Percentiles rank a stretch among this genome's conserved stretches.
phyloP scores from a whole-genome alignment of 352 stramenopile species.

The Pythium monospermum region DNA sequence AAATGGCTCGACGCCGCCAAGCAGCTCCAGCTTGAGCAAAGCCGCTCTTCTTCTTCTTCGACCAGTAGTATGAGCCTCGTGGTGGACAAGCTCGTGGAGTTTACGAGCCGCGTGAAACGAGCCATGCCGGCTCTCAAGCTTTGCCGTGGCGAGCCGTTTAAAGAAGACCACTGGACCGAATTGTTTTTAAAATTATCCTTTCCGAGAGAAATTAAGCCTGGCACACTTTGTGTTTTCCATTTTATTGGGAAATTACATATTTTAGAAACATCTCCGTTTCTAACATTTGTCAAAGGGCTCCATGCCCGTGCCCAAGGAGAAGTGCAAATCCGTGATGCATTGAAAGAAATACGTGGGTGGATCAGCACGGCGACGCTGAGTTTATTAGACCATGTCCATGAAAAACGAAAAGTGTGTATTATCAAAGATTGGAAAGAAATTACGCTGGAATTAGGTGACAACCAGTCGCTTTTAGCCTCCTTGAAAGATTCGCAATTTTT shows the following conservation, averaged over 20 bases:
- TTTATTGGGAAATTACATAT: conserved; percentile 81
- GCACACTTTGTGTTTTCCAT: conserved; percentile 88
- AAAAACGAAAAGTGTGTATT: conserved; percentile 71
- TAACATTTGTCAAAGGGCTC: conserved; percentile 93
- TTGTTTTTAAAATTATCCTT: conserved; percentile 91
- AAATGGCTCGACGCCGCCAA: conserved; percentile 91
- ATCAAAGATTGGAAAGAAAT: conserved; percentile 97
- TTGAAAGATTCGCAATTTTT: conserved; percentile 96
- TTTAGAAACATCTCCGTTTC: conserved; percentile 72
- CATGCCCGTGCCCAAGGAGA: conserved; percentile 88
- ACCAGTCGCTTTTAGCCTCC: conserved; percentile 91
- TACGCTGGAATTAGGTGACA: conserved; percentile 92
- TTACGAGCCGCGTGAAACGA: conserved; percentile 81
- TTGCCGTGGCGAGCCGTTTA: conserved; percentile 92
- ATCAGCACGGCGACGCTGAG: conserved; percentile 88
- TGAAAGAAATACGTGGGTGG: conserved; percentile 93
- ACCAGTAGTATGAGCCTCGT: conserved; percentile 31
- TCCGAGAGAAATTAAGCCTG: conserved; percentile 74
- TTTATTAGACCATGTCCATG: conserved; percentile 85
- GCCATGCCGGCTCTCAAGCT: conserved; percentile 92
- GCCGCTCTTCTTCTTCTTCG: too few species aligned
- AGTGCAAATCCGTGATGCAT: conserved; percentile 93
- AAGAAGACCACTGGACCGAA: conserved; percentile 95
- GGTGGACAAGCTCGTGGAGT: conserved; percentile 71
- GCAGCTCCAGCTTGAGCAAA: too few species aligned